phyloP scores from a whole-genome alignment of 139 green algal species.

The Eudorina sp. region DNA sequence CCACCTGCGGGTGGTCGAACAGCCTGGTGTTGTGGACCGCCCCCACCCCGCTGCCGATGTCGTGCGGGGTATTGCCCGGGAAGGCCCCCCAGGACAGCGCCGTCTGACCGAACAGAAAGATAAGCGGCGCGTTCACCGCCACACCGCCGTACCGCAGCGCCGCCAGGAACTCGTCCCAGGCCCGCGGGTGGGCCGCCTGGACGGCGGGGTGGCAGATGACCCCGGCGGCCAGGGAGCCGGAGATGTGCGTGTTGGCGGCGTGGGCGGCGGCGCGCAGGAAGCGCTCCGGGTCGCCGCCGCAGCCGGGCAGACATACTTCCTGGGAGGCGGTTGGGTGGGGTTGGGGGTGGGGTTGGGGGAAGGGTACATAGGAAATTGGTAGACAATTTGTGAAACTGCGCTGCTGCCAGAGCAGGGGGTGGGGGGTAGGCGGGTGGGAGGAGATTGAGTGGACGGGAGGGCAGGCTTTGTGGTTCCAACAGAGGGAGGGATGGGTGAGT shows the following conservation, averaged over 20 bases:
- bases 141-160: constrained; percentile 82
- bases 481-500: too few species aligned
- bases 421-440: too few species aligned
- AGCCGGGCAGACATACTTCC: constrained; percentile 75
- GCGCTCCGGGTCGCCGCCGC: constrained; percentile 44
- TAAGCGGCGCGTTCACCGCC: constrained; percentile 74
- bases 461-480: too few species aligned
- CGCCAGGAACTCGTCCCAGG: constrained; percentile 71
- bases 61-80: constrained; percentile 64
- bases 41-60: constrained; percentile 81
- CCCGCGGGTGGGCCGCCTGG: constrained; percentile 11
- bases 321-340: neutral
- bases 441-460: too few species aligned
- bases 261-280: constrained; percentile 73
- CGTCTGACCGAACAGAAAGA: constrained; percentile 68
- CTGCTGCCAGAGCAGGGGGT: too few species aligned
- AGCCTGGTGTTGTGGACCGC: constrained; percentile 88
- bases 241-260: constrained; percentile 81
- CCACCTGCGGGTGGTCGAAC: constrained; percentile 73
- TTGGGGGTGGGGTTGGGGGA: too few species aligned
- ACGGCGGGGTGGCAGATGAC: constrained; percentile 12
- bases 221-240: constrained; percentile 75
- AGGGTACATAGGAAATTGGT: neutral
- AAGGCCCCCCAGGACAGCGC: constrained; percentile 82
- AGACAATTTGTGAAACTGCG: neutral